Base-by-base conservation (phyloP, 208 protist genomes). In the Wallacemonas collosoma region DNA sequence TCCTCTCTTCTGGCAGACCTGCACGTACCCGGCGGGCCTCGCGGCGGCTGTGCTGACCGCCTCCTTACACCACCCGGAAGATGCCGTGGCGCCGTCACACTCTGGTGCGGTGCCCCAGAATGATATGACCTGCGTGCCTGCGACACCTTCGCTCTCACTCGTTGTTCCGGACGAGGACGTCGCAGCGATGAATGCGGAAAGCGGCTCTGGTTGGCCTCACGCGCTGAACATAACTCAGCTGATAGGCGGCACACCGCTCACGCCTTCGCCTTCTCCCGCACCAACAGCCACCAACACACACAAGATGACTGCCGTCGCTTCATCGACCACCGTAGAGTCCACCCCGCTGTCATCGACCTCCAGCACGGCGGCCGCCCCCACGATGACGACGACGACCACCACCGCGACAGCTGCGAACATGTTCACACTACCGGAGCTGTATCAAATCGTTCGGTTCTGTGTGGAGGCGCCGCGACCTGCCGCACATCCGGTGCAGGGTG, bases 1-100 rank as follows among this genome's bases (percentile, higher is more conserved):
- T 63, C 63, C 81, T 6, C 68, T 85, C n/a, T 95, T 91, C 58
- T 93, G 90, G 87, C 76, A 67, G 3, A 91, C 84, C 7, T 95
- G 90, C 72, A 91, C 79, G 14, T 95, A 95, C 70, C 75, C 68
- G 3, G 79, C 68, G 14, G 90, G 87, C 0, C 73, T 95, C 50
- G 79, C 78, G 14, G 81, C 85, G 7, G 79, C 85, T 3, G 55
- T 90, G 44, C 67, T 92, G 45, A 41, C 38, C n/a, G 65, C 78
- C 51, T 68, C 61, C n/a, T 60, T 87, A 5, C 51, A 72, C 48
- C 26, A 35, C 4, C 0, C 3, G 6, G 36, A 44, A 36, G n/a
- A 15, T 3, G 36, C 64, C 12, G 5, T 11, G 15, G 5, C 51
- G 64, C 0, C 51, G 64, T 5, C 36, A 12, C 6, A 6, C 11